Percentiles rank a stretch among this genome's conserved stretches.
These are phyloP conservation scores for Salix brachista DNA, from an alignment of 345 rosid genomes.

Conservation along the genomic window DNA sequence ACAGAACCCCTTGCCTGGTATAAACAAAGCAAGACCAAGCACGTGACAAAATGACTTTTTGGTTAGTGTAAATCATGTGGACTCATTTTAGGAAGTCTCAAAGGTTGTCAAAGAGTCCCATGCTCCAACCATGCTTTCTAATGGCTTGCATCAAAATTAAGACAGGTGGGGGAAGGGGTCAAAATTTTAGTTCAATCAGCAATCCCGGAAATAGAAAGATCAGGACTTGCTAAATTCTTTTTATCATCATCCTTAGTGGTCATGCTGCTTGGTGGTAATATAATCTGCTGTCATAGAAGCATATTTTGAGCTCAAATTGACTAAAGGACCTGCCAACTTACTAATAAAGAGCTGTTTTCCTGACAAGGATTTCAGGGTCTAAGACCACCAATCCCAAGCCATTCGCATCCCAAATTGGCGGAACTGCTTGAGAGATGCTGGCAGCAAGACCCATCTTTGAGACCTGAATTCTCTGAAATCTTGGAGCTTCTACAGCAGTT, in stretches of 20 bases:
- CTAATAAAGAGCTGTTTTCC: not conserved
- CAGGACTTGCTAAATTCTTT: not conserved
- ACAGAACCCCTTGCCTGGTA: not conserved
- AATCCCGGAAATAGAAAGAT: not conserved
- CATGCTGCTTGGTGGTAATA: not conserved
- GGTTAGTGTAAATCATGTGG: not conserved
- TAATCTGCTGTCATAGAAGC: not conserved
- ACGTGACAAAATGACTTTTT: not conserved
- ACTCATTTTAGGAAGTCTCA: not conserved
- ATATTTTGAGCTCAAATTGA: not conserved
- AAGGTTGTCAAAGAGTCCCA: not conserved
- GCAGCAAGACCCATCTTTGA: conserved; percentile 49
- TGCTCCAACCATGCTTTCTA: not conserved
- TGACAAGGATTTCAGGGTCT: conserved; percentile 44
- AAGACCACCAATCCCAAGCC: conserved; percentile 50
- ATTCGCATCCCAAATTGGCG: conserved; percentile 43
- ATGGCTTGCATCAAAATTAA: not conserved
- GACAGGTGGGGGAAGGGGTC: not conserved
- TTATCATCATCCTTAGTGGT: not conserved
- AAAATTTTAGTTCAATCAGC: not conserved
- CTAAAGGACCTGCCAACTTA: not conserved
- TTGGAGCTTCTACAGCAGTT: conserved; percentile 37
- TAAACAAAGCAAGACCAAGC: not conserved
- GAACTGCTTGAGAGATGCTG: conserved; percentile 61
- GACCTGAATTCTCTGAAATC: conserved; percentile 66